phyloP scores from a whole-genome alignment of 2,329 filamentous ascomycete species.

The Ophiocordyceps sinensis region DNA sequence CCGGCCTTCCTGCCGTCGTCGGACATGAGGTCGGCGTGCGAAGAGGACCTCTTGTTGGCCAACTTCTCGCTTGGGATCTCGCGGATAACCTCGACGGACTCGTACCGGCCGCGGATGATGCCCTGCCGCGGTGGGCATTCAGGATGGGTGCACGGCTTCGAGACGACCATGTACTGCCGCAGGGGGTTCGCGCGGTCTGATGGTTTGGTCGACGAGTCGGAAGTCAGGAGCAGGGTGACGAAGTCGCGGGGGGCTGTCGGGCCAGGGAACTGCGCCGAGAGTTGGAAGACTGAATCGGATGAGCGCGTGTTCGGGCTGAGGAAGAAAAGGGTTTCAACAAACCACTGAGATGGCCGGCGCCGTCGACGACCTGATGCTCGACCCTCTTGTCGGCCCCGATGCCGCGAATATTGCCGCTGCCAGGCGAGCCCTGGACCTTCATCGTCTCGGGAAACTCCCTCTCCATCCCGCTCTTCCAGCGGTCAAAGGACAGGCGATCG shows the following conservation, averaged over 20 bases:
- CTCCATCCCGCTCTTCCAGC: conserved; percentile 64
- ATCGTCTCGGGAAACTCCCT: conserved; percentile 69
- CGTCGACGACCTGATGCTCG: conserved; percentile 44
- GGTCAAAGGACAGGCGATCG: conserved; percentile 59
- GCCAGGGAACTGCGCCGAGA: conserved; percentile 80
- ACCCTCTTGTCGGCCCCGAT: conserved; percentile 69
- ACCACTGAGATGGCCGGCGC: conserved; percentile 50
- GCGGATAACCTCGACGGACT: conserved; percentile 81
- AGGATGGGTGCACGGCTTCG: conserved; percentile 67
- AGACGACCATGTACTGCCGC: conserved; percentile 75
- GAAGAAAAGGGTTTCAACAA: not conserved
- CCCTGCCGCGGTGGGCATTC: conserved; percentile 55
- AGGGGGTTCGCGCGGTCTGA: conserved; percentile 19
- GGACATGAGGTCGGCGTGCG: conserved; percentile 15
- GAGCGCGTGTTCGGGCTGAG: not conserved
- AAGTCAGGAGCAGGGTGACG: conserved; percentile 62
- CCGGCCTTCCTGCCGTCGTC: conserved; percentile 12
- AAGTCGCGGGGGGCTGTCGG: conserved; percentile 84
- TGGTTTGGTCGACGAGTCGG: conserved; percentile 32
- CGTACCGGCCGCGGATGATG: conserved; percentile 74
- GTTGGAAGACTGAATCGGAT: conserved; percentile 54
- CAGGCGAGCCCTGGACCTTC: conserved; percentile 52
- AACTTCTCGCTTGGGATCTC: conserved; percentile 52
- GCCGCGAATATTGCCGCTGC: conserved; percentile 64
- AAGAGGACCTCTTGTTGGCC: conserved; percentile 16